phyloP scores from a whole-genome alignment of 2,329 filamentous ascomycete species.

The Botryosphaeria agaves region DNA sequence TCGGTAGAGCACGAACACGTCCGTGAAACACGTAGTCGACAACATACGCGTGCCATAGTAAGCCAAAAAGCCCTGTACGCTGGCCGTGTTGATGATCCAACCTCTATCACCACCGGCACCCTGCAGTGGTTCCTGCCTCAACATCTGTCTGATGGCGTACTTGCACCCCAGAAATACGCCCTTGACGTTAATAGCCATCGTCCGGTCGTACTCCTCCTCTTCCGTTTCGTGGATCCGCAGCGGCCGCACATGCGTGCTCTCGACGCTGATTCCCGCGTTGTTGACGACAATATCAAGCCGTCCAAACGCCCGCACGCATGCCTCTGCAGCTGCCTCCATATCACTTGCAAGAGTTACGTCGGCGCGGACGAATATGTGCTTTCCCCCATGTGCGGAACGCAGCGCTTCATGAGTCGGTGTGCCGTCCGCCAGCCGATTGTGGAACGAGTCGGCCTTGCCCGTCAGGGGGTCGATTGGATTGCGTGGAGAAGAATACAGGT shows the following conservation, averaged over 20 bases:
- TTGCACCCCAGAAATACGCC: slow-evolving; percentile 22
- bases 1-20: neutral
- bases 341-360: slow-evolving; percentile 14
- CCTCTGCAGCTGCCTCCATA: slow-evolving; percentile 9
- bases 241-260: slow-evolving; percentile 11
- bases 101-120: slow-evolving; percentile 11
- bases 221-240: slow-evolving; percentile 13
- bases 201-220: slow-evolving; percentile 17
- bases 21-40: neutral
- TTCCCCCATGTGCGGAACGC: slow-evolving; percentile 5
- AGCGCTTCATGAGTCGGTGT: slow-evolving; percentile 7
- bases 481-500: slow-evolving; percentile 13
- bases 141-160: slow-evolving; percentile 18
- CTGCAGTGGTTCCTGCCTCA: slow-evolving; percentile 14
- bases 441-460: slow-evolving; percentile 13
- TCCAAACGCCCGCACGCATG: slow-evolving; percentile 12
- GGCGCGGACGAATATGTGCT: slow-evolving; percentile 12
- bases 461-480: slow-evolving; percentile 12
- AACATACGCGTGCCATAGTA: slow-evolving; percentile 11
- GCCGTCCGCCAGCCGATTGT: slow-evolving; percentile 9
- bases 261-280: slow-evolving; percentile 18
- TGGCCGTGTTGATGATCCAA: slow-evolving; percentile 22
- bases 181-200: slow-evolving; percentile 19
- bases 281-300: slow-evolving; percentile 19
- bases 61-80: slow-evolving; percentile 16